A percentile compares a stretch with the other conserved stretches of the same genome.
Evolutionary conservation across 2,329 filamentous ascomycete species (phyloP).

Genomic region (Aspergillus fructus): DNA sequence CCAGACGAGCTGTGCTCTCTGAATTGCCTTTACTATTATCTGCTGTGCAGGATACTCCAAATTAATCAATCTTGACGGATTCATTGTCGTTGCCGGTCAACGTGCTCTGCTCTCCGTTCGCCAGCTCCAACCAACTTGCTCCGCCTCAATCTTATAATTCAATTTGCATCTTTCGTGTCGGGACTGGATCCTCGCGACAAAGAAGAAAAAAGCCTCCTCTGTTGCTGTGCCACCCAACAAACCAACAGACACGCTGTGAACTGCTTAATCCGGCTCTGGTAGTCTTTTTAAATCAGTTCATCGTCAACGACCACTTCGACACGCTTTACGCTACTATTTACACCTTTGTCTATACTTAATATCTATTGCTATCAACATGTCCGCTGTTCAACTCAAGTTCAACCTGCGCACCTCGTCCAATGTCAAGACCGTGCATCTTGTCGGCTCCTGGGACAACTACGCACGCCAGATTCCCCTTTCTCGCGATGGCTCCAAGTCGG

Average conservation of each 20-base stretch:
- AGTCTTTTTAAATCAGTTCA: conserved; percentile 23
- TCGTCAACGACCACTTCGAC: conserved; percentile 23
- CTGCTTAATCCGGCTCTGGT: conserved; percentile 28
- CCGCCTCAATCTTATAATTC: conserved; percentile 18
- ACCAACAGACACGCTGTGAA: conserved; percentile 8
- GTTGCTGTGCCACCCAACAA: conserved; percentile 18
- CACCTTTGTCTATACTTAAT: conserved; percentile 17
- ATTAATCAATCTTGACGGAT: conserved; percentile 25
- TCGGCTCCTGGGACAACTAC: conserved; percentile 99
- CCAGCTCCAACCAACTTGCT: conserved; percentile 27
- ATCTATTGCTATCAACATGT: conserved; percentile 59
- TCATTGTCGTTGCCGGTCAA: conserved; percentile 35
- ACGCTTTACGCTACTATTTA: conserved; percentile 14
- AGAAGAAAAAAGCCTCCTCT: conserved; percentile 15
- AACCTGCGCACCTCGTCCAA: conserved; percentile 91
- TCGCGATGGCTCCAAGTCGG: conserved; percentile 82
- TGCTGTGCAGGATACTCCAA: conserved; percentile 27
- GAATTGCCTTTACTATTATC: conserved; percentile 31
- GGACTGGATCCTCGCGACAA: conserved; percentile 31
- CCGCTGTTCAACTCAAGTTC: conserved; percentile 91
- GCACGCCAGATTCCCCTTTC: conserved; percentile 88
- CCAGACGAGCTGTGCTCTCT: conserved; percentile 39
- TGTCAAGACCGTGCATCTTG: conserved; percentile 95
- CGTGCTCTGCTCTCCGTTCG: conserved; percentile 22
- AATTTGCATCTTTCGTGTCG: conserved; percentile 27